Conservation (phyloP, 2,329 filamentous ascomycete species). For the Fusarium sp. region DNA sequence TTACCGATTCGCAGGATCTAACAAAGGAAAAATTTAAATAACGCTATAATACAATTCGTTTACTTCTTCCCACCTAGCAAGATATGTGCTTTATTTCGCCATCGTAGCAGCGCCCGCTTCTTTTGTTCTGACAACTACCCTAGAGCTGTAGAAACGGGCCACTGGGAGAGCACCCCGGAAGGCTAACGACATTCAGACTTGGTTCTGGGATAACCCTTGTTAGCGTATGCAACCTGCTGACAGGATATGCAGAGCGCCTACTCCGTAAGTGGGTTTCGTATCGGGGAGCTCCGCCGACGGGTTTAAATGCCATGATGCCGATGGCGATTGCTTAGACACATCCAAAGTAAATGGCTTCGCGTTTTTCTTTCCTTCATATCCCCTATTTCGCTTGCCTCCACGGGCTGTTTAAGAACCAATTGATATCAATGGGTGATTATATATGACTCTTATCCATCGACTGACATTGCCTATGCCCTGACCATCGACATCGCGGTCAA, state of each 20-base stretch:
- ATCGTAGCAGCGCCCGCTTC: no score
- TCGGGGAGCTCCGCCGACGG: background rate
- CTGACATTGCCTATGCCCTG: rapidly evolving
- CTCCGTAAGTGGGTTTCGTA: background rate
- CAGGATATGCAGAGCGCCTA: background rate
- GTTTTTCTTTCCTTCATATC: background rate
- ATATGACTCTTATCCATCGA: background rate
- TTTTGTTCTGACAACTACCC: no score
- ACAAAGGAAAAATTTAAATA: no score
- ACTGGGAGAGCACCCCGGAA: background rate
- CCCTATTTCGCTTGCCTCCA: background rate
- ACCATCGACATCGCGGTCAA: background rate
- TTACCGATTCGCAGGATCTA: no score
- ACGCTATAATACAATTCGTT: no score
- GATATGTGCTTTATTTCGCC: no score
- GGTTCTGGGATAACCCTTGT: background rate
- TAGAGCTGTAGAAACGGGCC: background rate
- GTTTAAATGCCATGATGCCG: background rate
- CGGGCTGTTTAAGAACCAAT: background rate
- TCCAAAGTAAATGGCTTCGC: background rate
- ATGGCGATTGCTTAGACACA: background rate
- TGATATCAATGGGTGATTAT: background rate
- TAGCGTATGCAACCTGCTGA: background rate
- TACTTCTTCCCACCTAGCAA: no score
- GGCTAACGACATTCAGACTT: background rate